Conservation (phyloP, 31 red algal species). For the Porphyra umbilicalis region DNA sequence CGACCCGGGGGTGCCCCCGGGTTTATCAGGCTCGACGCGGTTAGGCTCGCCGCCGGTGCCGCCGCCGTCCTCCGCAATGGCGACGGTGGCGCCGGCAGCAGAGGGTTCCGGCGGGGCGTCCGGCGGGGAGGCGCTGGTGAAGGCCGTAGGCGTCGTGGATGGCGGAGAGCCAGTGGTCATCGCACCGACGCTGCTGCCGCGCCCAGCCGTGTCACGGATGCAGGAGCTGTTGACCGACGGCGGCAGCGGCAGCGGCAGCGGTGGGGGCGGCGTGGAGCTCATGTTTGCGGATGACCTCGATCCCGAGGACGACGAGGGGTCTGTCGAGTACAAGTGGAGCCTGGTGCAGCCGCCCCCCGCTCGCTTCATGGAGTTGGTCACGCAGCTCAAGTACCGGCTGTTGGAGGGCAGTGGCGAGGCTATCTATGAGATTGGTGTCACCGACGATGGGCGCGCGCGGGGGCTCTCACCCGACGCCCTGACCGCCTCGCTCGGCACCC, state of each 20-base stretch:
- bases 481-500: constrained; percentile 65
- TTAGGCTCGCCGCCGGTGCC: not conserved
- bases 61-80: not conserved
- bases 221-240: not conserved
- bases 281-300: constrained; percentile 47
- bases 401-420: constrained; percentile 92
- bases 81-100: not conserved
- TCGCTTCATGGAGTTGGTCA: constrained; percentile 92
- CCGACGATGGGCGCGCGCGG: constrained; percentile 81
- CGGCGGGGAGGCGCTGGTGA: not conserved
- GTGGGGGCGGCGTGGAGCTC: not conserved
- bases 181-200: not conserved
- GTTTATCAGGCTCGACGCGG: not conserved
- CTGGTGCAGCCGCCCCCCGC: constrained; percentile 79
- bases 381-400: constrained; percentile 93
- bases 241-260: not conserved
- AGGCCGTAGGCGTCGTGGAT: not conserved
- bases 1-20: not conserved
- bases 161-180: not conserved
- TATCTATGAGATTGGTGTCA: constrained; percentile 94
- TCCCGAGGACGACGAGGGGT: constrained; percentile 95
- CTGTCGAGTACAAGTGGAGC: constrained; percentile 96
- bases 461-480: constrained; percentile 58
- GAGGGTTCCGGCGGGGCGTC: no score
- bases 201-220: not conserved